Conservation (phyloP, 768 basidiomycete species). For the Lepiota subincarnata region DNA sequence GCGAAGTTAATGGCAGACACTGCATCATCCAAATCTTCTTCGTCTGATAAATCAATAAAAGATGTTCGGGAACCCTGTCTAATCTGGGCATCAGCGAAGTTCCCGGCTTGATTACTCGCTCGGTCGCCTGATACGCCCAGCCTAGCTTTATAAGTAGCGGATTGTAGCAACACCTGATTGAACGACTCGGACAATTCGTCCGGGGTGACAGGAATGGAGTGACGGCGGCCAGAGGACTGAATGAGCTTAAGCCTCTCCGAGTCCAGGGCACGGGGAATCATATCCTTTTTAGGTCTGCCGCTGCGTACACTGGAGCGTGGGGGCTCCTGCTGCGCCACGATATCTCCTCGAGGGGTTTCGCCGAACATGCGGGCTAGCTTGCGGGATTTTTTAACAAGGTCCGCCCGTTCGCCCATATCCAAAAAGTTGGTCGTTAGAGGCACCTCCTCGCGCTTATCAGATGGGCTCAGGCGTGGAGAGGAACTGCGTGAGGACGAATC, state of each 20-base stretch:
- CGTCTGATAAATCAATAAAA: conserved; percentile 70
- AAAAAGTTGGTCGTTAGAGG: conserved; percentile 71
- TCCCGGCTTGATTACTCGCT: conserved; percentile 16
- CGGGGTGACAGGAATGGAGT: conserved; percentile 53
- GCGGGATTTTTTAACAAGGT: conserved; percentile 66
- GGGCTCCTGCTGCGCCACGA: conserved; percentile 27
- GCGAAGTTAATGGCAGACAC: conserved; percentile 24
- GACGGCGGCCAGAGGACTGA: conserved; percentile 30
- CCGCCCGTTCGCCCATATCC: conserved; percentile 59
- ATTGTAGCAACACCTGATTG: conserved; percentile 14
- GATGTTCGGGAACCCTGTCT: conserved; percentile 37
- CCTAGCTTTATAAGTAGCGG: conserved; percentile 16
- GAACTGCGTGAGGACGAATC: conserved; percentile 17
- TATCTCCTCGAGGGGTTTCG: conserved; percentile 50
- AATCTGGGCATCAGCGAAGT: conserved; percentile 14
- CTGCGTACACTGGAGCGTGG: conserved; percentile 6
- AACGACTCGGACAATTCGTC: conserved; percentile 29
- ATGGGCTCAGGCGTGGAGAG: conserved; percentile 10
- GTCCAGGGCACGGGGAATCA: conserved; percentile 16
- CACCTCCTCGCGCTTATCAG: conserved; percentile 20
- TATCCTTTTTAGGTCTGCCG: background rate
- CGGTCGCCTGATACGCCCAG: conserved; percentile 13
- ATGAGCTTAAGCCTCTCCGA: background rate
- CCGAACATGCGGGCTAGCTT: conserved; percentile 84
- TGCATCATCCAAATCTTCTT: conserved; percentile 37